Percentiles rank a stretch among this genome's conserved stretches.
Evolutionary conservation across 108 stramenopile genomes (phyloP).

Genomic region (Discostella stelligeroides): DNA sequence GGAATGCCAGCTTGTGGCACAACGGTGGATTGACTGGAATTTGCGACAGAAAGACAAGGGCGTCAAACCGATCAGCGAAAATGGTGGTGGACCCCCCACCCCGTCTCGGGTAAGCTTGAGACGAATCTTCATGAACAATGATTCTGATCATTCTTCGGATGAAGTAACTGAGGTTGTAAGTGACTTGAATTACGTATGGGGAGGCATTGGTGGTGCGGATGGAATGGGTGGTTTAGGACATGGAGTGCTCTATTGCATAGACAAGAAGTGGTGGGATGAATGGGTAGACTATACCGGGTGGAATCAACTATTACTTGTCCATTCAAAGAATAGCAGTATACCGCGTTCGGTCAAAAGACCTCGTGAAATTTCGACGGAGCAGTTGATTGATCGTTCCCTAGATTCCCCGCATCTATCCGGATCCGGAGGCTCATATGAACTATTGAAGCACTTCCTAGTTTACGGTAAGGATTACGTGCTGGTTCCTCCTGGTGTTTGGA

Average conservation of each 20-base stretch:
- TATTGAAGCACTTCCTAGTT: conserved; percentile 50
- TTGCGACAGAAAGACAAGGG: conserved; percentile 31
- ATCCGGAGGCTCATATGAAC: conserved; percentile 77
- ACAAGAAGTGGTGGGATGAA: conserved; percentile 79
- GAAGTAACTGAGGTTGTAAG: not conserved
- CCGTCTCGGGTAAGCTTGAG: conserved; percentile 24
- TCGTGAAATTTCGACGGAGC: conserved; percentile 66
- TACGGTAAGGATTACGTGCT: conserved; percentile 65
- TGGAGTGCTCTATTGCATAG: conserved; percentile 83
- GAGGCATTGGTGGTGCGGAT: conserved; percentile 83
- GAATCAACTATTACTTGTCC: conserved; percentile 42
- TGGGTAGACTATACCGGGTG: conserved; percentile 82
- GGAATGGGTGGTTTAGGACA: conserved; percentile 72
- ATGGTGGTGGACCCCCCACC: conserved; percentile 4
- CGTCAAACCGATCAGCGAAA: not conserved
- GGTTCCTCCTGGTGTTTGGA: conserved; percentile 84
- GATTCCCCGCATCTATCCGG: conserved; percentile 61
- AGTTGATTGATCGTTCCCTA: conserved; percentile 59
- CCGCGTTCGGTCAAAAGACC: conserved; percentile 53
- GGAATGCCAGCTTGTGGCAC: conserved; percentile 64
- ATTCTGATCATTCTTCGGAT: conserved; percentile 14
- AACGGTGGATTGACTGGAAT: conserved; percentile 75
- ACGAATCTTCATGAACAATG: conserved; percentile 19
- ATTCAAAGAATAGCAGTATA: not conserved
- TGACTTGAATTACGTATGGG: conserved; percentile 48